Conservation (phyloP, 1,139 yeast species). For the Zygotorulaspora mrakii region DNA sequence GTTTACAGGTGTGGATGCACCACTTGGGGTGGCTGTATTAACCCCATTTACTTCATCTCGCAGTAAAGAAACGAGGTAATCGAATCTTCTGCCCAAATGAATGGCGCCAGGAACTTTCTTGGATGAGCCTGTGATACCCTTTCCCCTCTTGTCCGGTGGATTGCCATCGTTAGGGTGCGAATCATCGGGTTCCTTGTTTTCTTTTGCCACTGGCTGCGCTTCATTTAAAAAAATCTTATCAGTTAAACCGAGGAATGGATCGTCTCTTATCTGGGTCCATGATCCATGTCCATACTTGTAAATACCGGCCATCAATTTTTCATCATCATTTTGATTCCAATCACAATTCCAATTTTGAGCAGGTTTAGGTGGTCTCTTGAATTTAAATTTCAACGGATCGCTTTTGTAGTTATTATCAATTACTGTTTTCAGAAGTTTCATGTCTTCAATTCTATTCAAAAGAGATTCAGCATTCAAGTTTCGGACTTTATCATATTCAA, state of each 20-base stretch:
- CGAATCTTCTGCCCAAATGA: conserved; percentile 90
- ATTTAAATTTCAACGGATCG: conserved; percentile 54
- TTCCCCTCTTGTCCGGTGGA: conserved; percentile 25
- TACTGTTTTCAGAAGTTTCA: conserved; percentile 56
- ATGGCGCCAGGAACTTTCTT: conserved; percentile 88
- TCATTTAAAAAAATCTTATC: conserved; percentile 71
- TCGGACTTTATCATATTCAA: conserved; percentile 85
- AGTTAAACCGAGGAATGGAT: conserved; percentile 83
- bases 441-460: conserved; percentile 75
- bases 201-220: conserved; percentile 8
- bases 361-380: conserved; percentile 60
- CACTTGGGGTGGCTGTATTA: conserved; percentile 9
- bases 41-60: conserved; percentile 34
- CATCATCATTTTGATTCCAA: conserved; percentile 83
- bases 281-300: conserved; percentile 94
- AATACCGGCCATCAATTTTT: conserved; percentile 81
- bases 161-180: conserved; percentile 16
- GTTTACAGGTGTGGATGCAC: conserved; percentile 12
- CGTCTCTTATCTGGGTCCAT: conserved; percentile 92
- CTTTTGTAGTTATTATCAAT: conserved; percentile 37
- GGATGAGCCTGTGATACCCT: conserved; percentile 28
- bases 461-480: conserved; percentile 88
- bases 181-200: conserved; percentile 21
- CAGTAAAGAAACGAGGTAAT: conserved; percentile 71
- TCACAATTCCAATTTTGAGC: conserved; percentile 90